Evolutionary conservation across 2,329 filamentous ascomycete genomes (phyloP).

Genomic region (Claviceps pazoutovae): DNA sequence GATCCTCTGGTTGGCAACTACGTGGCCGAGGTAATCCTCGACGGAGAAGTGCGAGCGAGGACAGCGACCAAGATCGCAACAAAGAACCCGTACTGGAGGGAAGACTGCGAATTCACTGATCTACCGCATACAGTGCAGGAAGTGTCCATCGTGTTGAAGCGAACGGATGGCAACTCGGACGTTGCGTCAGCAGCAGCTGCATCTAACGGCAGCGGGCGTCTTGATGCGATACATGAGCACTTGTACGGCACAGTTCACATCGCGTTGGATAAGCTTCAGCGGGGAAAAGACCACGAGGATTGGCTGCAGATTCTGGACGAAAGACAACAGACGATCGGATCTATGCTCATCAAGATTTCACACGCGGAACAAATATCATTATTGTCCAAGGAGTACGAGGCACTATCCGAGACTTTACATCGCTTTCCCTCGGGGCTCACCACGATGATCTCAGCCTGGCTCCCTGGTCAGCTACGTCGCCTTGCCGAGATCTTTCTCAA

Average conservation of each 20-base stretch:
- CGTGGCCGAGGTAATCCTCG: conserved; percentile 64
- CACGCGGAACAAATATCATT: conserved; percentile 85
- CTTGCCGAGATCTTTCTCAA: conserved; percentile 79
- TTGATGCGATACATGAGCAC: conserved; percentile 25
- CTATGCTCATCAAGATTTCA: conserved; percentile 69
- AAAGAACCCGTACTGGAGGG: conserved; percentile 67
- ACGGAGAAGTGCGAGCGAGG: conserved; percentile 64
- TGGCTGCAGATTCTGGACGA: conserved; percentile 78
- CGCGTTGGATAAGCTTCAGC: conserved; percentile 62
- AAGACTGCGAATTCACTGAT: conserved; percentile 65
- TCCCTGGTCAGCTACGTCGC: conserved; percentile 65
- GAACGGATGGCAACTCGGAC: conserved; percentile 37
- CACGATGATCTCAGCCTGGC: conserved; percentile 64
- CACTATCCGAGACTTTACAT: conserved; percentile 70
- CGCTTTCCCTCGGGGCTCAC: conserved; percentile 75
- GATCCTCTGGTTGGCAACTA: conserved; percentile 52
- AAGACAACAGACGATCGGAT: conserved; percentile 61
- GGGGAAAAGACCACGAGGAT: conserved; percentile 66
- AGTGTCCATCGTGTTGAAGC: conserved; percentile 59
- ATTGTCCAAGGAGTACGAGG: conserved; percentile 71
- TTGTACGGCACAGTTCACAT: conserved; percentile 67
- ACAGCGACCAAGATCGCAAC: conserved; percentile 60
- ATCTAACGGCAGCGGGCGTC: not conserved
- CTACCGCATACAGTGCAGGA: conserved; percentile 55
- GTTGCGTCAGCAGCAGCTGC: conserved; percentile 22